A percentile compares a stretch with the other conserved stretches of the same genome.
Conservation (phyloP, 2,329 filamentous ascomycete genomes). For the Diaporthe sp. region DNA sequence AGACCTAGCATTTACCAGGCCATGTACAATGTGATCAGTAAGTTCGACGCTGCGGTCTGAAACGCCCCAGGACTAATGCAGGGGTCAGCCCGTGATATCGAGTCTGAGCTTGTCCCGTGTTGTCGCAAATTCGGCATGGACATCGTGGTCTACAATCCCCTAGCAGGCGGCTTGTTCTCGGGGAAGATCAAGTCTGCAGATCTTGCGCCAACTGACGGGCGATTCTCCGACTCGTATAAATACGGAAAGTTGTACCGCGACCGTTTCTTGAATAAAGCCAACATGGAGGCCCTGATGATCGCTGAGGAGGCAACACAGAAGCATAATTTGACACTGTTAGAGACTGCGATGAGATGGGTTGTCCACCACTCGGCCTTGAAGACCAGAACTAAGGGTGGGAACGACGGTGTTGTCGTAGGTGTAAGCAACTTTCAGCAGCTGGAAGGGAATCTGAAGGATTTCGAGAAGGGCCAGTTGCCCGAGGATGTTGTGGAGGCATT, state of each 20-base stretch:
- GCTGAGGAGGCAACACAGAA: constrained; percentile 74
- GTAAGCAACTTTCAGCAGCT: constrained; percentile 63
- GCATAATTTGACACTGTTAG: constrained; percentile 73
- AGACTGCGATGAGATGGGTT: constrained; percentile 77
- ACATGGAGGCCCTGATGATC: constrained; percentile 68
- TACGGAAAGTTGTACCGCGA: constrained; percentile 63
- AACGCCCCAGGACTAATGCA: constrained; percentile 55
- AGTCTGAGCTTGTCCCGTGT: constrained; percentile 74
- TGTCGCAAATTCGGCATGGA: constrained; percentile 77
- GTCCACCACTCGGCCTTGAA: constrained; percentile 72
- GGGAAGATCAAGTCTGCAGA: constrained; percentile 63
- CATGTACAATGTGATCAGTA: constrained; percentile 47
- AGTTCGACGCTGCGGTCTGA: constrained; percentile 65
- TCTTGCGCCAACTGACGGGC: constrained; percentile 45
- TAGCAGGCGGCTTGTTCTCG: constrained; percentile 78
- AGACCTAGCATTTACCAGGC: constrained; percentile 80
- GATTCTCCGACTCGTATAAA: constrained; percentile 43
- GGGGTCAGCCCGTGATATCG: constrained; percentile 69
- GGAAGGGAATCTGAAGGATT: constrained; percentile 60
- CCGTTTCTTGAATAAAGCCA: constrained; percentile 74
- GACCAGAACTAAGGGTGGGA: constrained; percentile 48
- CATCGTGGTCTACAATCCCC: constrained; percentile 78
- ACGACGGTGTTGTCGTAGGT: constrained; percentile 65
- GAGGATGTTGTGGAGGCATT: constrained; percentile 79
- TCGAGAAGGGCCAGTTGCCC: constrained; percentile 75